Base-by-base conservation (phyloP, 768 basidiomycete genomes). In the Calocybe cyanea region DNA sequence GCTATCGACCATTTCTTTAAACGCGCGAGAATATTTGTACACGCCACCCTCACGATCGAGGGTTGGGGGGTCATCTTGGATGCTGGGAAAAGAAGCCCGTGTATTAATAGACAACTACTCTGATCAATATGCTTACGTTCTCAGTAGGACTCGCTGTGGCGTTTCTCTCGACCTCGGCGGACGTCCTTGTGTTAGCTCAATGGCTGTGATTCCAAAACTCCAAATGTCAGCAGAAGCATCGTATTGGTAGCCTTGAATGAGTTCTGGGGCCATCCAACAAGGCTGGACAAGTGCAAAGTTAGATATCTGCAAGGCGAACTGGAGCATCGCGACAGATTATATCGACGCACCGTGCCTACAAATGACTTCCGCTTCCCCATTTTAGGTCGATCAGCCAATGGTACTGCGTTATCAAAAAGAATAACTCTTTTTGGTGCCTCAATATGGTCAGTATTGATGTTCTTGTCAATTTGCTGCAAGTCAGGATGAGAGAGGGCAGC, bases 221-320 rank as follows among this genome's bases (percentile, higher is more conserved):
- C 93, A 97, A 47, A 97, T 93, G 59, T 97, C 94, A 15, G 91
- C 91, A 52, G 83, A 78, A 10, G 82, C 76, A 59, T 94, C 92
- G 61, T 94, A 95, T 45, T 80, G 78, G 53, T 77, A 78, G 40
- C 92, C 87, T 54, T 86, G 77, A 38, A 97, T 88, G 18, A 96
- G 77, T 56, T 97, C 94, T 1, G 94, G 94, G 0, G 94, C 91
- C 93, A 96, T 97, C 91, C 91, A 96, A 61, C 88, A 91, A 1
- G 94, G 94, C 81, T 83, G 46, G 28, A 38, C 38, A 23, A n/a
- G n/a, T n/a, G n/a, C 31, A 39, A 21, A 14, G 21, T 41, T 45
- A 38, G 50, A 15, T 14, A 18, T 10, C 20, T 21, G 19, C 54
- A 21, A 41, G 13, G 31, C 33, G 35, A 15, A 36, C 17, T 18